Conservation (phyloP, 2,329 filamentous ascomycete species). For the Chaetomium strumarium region DNA sequence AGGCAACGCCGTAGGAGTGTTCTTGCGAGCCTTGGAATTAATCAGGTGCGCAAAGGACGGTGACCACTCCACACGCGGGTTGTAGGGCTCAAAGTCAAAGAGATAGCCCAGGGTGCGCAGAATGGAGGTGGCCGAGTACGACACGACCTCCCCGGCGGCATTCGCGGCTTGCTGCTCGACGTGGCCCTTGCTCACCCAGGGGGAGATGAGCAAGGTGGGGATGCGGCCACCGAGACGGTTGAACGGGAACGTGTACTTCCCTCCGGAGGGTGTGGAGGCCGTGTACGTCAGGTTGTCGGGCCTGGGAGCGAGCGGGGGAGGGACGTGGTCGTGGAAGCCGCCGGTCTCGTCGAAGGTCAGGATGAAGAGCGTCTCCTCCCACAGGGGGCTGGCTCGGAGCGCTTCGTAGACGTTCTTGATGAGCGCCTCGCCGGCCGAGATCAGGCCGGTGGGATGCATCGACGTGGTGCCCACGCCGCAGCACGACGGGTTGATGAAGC, state of each 20-base stretch:
- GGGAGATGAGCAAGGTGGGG: slow-evolving; percentile 38
- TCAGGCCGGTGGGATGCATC: slow-evolving; percentile 40
- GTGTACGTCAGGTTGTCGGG: slow-evolving; percentile 35
- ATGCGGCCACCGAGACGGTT: slow-evolving; percentile 38
- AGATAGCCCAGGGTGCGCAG: slow-evolving; percentile 38
- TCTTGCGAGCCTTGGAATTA: background rate
- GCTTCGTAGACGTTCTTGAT: slow-evolving; percentile 43
- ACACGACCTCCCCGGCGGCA: slow-evolving; percentile 30
- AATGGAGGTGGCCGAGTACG: slow-evolving; percentile 40
- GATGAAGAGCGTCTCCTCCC: slow-evolving; percentile 42
- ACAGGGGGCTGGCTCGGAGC: slow-evolving; percentile 38
- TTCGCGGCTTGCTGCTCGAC: slow-evolving; percentile 36
- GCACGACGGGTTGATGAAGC: slow-evolving; percentile 46
- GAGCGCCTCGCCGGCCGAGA: slow-evolving; percentile 39
- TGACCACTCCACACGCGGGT: slow-evolving; percentile 33
- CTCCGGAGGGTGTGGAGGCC: slow-evolving; percentile 31
- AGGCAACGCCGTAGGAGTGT: background rate
- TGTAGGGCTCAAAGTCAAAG: slow-evolving; percentile 36
- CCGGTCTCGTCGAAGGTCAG: slow-evolving; percentile 44
- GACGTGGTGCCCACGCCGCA: slow-evolving; percentile 39
- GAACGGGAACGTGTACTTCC: slow-evolving; percentile 34
- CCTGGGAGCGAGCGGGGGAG: slow-evolving; percentile 36
- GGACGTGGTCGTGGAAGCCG: slow-evolving; percentile 42
- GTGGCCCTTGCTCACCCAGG: slow-evolving; percentile 37
- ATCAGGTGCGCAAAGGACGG: slow-evolving; percentile 32